Percentiles rank a stretch among this genome's conserved stretches.
Evolutionary conservation across 2,329 filamentous ascomycete species (phyloP).

Genomic region (Fusarium goolgardi): DNA sequence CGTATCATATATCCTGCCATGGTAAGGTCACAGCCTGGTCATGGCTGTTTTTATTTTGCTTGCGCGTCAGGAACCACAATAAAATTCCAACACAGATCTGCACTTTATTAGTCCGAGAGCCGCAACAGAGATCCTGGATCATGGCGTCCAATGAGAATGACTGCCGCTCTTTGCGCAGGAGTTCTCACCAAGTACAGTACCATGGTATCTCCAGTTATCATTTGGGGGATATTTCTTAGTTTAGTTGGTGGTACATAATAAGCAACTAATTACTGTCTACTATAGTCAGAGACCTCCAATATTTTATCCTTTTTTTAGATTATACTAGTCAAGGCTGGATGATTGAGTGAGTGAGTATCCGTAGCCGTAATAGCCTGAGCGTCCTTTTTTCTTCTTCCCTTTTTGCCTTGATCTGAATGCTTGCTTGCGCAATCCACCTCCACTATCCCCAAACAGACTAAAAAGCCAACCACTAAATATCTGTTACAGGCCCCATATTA

Average conservation of each 20-base stretch:
- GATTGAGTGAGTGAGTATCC: not conserved
- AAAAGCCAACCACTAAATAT: constrained; percentile 10
- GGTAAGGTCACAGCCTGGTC: constrained; percentile 18
- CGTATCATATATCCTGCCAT: not conserved
- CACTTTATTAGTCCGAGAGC: constrained; percentile 33
- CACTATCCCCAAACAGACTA: constrained; percentile 32
- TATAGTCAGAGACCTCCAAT: too few relatives aligned
- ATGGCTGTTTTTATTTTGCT: constrained; percentile 32
- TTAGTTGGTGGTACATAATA: not conserved
- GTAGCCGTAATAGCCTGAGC: not conserved
- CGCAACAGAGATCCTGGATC: constrained; percentile 25
- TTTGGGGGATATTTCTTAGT: not conserved
- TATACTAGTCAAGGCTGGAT: not conserved
- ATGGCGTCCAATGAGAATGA: constrained; percentile 4
- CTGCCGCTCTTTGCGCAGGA: constrained; percentile 21
- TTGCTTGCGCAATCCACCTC: constrained; percentile 39
- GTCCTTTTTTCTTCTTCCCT: constrained; percentile 6
- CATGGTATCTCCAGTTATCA: not conserved
- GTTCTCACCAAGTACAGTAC: not conserved
- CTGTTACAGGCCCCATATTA: constrained; percentile 1
- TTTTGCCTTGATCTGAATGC: constrained; percentile 18
- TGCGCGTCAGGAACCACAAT: constrained; percentile 36
- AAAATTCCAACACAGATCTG: constrained; percentile 32
- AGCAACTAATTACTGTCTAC: not conserved
- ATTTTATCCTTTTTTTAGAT: constrained; percentile 27